Evolutionary conservation across 371 early-diverging fungal genomes (phyloP).

Genomic region (Zychaea mexicana): DNA sequence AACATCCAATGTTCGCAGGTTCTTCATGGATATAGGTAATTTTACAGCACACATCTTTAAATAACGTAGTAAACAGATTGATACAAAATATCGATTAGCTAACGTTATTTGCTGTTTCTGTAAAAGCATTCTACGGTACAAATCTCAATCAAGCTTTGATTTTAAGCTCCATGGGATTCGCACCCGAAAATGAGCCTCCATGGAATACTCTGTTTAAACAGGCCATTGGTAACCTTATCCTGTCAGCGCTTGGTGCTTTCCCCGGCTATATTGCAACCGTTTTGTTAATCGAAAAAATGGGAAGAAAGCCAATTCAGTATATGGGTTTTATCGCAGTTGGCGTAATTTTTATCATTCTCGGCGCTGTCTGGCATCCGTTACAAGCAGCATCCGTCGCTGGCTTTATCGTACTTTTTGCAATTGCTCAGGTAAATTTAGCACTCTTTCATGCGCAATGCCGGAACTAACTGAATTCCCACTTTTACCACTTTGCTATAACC

Average conservation of each 20-base stretch:
- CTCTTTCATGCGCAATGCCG: not conserved
- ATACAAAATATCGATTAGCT: not conserved
- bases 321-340: slow-evolving; percentile 73
- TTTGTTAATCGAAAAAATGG: slow-evolving; percentile 68
- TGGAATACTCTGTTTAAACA: slow-evolving; percentile 39
- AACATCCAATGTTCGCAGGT: too few relatives aligned
- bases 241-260: slow-evolving; percentile 62
- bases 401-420: slow-evolving; percentile 52
- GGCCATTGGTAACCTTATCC: slow-evolving; percentile 59
- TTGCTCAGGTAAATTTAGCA: slow-evolving; percentile 28
- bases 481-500: not conserved
- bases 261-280: slow-evolving; percentile 63
- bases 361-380: slow-evolving; percentile 46
- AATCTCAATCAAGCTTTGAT: slow-evolving; percentile 56
- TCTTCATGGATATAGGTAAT: slow-evolving; percentile 24
- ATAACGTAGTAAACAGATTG: not conserved
- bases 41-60: not conserved
- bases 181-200: slow-evolving; percentile 20
- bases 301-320: slow-evolving; percentile 77
- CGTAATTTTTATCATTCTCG: slow-evolving; percentile 69
- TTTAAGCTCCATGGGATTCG: slow-evolving; percentile 49
- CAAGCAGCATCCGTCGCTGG: slow-evolving; percentile 25
- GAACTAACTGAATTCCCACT: not conserved
- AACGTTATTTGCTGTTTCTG: not conserved
- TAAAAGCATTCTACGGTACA: slow-evolving; percentile 50